Evolutionary conservation across 2,329 filamentous ascomycete genomes (phyloP).

Genomic region (Aspergillus uvarum): DNA sequence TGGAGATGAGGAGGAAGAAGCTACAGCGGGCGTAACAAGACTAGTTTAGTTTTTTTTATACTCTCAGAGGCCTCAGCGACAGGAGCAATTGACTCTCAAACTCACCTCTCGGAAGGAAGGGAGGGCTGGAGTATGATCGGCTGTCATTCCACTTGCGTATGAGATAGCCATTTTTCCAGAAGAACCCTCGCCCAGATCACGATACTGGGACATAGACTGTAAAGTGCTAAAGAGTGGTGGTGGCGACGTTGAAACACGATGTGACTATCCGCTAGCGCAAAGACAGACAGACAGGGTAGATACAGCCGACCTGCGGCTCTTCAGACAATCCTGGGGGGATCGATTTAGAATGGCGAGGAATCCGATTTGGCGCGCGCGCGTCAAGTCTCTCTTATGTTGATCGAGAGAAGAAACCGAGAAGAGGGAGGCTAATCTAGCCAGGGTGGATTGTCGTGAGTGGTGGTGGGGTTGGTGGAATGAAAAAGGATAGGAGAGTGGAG

Average conservation of each 20-base stretch:
- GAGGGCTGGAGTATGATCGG: slow-evolving; percentile 35
- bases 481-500: slow-evolving; percentile 1
- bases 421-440: not conserved
- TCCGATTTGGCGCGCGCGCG: not conserved
- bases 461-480: not conserved
- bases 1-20: slow-evolving; percentile 43
- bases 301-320: slow-evolving; percentile 23
- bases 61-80: not conserved
- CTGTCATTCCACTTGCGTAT: slow-evolving; percentile 35
- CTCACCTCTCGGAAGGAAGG: slow-evolving; percentile 43
- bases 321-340: not conserved
- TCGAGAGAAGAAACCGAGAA: not conserved
- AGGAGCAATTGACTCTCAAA: not conserved
- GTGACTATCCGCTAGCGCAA: slow-evolving; percentile 3
- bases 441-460: slow-evolving; percentile 1
- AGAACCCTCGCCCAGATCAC: slow-evolving; percentile 33
- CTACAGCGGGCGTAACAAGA: slow-evolving; percentile 17
- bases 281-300: slow-evolving; percentile 3
- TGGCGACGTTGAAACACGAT: not conserved
- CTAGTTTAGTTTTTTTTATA: slow-evolving; percentile 12
- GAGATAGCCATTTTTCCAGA: slow-evolving; percentile 39
- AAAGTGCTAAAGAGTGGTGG: slow-evolving; percentile 2
- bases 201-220: slow-evolving; percentile 39
- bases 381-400: not conserved
- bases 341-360: not conserved